Percentiles rank a stretch among this genome's conserved stretches.
These are phyloP conservation scores for Diaporthe citriasiana DNA, from an alignment of 2,329 filamentous ascomycete genomes.

Conservation along the genomic window DNA sequence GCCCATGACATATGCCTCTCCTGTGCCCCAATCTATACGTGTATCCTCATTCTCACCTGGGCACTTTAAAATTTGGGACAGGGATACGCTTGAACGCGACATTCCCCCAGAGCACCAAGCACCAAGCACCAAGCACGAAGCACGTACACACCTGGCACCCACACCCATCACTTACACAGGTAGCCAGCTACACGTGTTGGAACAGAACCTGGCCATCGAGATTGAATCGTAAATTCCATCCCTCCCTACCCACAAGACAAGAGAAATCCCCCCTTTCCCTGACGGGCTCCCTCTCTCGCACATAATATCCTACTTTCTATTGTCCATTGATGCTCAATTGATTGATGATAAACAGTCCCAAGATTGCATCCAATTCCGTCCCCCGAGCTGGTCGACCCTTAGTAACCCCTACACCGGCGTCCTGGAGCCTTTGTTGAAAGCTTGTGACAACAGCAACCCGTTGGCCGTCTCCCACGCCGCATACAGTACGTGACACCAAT, in stretches of 20 bases:
- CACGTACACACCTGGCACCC: neutral
- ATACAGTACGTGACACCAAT: constrained; percentile 1
- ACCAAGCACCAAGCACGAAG: neutral
- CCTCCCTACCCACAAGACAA: constrained; percentile 12
- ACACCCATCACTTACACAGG: constrained; percentile 5
- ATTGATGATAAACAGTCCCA: neutral
- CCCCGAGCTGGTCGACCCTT: neutral
- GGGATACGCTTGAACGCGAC: constrained; percentile 38
- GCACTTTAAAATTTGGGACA: constrained; percentile 33
- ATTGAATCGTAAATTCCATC: constrained; percentile 23
- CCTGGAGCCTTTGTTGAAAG: constrained; percentile 2
- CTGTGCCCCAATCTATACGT: neutral
- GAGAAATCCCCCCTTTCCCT: neutral
- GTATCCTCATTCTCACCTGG: neutral
- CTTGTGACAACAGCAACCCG: constrained; percentile 18
- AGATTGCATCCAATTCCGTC: neutral
- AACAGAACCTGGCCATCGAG: constrained; percentile 14
- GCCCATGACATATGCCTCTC: constrained; percentile 13
- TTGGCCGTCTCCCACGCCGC: constrained; percentile 4
- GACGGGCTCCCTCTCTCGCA: constrained; percentile 16
- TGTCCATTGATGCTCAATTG: neutral
- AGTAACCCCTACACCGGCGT: neutral
- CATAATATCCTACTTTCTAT: neutral
- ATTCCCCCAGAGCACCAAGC: neutral
- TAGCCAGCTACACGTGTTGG: constrained; percentile 21